Base-by-base conservation (phyloP, 257 asterid species). In the Salvia miltiorrhiza region DNA sequence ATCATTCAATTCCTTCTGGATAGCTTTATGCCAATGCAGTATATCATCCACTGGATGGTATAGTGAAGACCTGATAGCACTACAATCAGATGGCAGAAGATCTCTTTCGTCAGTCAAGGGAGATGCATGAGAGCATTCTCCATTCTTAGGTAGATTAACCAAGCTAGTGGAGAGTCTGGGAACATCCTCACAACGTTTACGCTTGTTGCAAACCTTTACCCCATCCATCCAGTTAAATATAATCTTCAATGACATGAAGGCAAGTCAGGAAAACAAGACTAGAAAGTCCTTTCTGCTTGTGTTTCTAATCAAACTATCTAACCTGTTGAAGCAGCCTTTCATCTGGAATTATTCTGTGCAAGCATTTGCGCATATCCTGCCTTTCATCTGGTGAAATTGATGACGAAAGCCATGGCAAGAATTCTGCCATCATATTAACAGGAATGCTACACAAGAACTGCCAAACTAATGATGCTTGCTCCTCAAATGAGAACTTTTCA, bases 151-250 rank as follows among this genome's bases (percentile, higher is more conserved):
- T 40, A 67, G 44, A 66, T 56, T 60, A 65, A 21, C 72, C 57
- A 81, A 76, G 81, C 71, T 43, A 72, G 73, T 43, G 57, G 85
- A 75, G 63, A 75, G 70, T 60, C 70, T 63, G 37, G 73, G 73
- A 74, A 71, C 79, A 66, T 82, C 89, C 63, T 78, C 90, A 73
- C 77, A 81, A 66, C 79, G 78, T 82, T 88, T 93, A 65, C 98
- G 97, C 83, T 93, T 90, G 82, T 82, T 84, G 78, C 75, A 77
- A 39, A 70, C 77, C 86, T 83, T 87, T 69, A 72, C 70, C 43
- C 97, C 97, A 79, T 93, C 98, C 96, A 93, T 88, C 98, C 98
- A 93, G 80, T 87, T 83, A 68, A 93, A 93, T 69, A 93, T 90
- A 56, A 93, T 80, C 98, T 93, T 76, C 79, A 79, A 32, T 30